Percentiles rank a stretch among this genome's conserved stretches.
Evolutionary conservation across 75 land plant species (phyloP).

Genomic region (Chamaecyparis obtusa): DNA sequence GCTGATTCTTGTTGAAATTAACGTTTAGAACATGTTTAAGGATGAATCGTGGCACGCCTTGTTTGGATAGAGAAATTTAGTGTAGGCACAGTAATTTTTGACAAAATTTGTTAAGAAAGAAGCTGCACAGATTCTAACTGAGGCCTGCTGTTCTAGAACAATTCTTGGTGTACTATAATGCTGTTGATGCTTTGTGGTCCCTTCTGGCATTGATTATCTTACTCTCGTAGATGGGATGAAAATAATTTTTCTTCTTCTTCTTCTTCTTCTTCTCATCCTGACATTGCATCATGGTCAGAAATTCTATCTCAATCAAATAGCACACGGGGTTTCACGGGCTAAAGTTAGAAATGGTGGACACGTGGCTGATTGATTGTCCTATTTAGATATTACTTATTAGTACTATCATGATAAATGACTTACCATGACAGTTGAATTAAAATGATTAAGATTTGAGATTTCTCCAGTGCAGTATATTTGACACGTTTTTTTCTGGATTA

Average conservation of each 20-base stretch:
- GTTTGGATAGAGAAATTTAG: not conserved
- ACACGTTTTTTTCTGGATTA: too few species aligned
- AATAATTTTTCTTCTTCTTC: too few species aligned
- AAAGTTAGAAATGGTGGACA: too few species aligned
- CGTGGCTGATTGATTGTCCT: too few species aligned
- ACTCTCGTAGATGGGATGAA: not conserved
- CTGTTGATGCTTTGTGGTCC: not conserved
- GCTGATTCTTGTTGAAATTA: not conserved
- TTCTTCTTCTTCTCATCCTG: not conserved
- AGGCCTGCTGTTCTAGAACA: not conserved
- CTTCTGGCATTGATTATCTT: not conserved
- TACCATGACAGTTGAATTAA: too few species aligned
- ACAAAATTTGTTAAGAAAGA: not conserved
- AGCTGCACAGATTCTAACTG: not conserved
- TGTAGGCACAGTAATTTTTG: not conserved
- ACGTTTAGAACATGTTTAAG: not conserved
- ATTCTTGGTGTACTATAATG: not conserved
- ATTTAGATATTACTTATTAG: too few species aligned
- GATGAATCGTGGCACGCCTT: not conserved
- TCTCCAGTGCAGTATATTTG: too few species aligned
- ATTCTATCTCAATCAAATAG: too few species aligned
- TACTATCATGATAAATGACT: too few species aligned
- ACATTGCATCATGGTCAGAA: not conserved
- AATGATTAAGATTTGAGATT: too few species aligned
- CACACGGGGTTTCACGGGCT: too few species aligned